Evolutionary conservation across 164 flowering plant species (phyloP), one percentile per base, ranked within the genome.

Genomic region (Warburgia ugandensis): DNA sequence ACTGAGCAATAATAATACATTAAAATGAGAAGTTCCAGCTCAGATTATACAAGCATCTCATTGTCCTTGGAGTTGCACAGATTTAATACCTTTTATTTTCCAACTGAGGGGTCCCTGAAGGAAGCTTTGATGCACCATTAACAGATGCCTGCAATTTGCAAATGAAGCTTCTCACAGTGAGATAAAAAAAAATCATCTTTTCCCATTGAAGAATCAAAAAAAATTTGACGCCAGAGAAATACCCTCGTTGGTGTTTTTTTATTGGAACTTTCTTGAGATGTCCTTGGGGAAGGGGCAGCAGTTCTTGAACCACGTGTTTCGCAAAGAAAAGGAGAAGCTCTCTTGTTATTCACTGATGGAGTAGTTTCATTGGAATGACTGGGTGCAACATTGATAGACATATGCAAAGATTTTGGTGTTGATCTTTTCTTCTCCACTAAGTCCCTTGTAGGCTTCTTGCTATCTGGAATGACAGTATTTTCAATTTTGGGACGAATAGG

Each of bases 341-440:
- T 53, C 52, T 67, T 78, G 17, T 46, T 63, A 44, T 29, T 32
- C 6, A 20, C 23, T 3, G 58, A 32, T 10, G 45, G 37, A 17
- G 58, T 19, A 54, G 56, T 59, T 60, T 66, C 68, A 22, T 29
- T 52, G 35, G 53, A 46, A 39, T 29, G 46, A 58, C 78, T 63
- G n/a, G 61, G 59, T 55, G 68, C 52, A 22, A 68, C 68, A 64
- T 62, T 76, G 49, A 81, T 60, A 8, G 95, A 83, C 84, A 75
- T 74, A 50, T 83, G 80, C 54, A 81, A 65, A n/a, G 83, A 66
- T 54, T 54, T 79, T 55, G 73, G 62, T 19, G 58, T 56, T 23
- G 60, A 50, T 60, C 57, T 63, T 61, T 53, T 74, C 46, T 68
- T 73, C 36, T 68, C 62, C 36, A 39, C 43, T 3, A 47, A 35